Conservation (phyloP, 176 grass and related monocot genomes). For the Coix lacrymajobi region DNA sequence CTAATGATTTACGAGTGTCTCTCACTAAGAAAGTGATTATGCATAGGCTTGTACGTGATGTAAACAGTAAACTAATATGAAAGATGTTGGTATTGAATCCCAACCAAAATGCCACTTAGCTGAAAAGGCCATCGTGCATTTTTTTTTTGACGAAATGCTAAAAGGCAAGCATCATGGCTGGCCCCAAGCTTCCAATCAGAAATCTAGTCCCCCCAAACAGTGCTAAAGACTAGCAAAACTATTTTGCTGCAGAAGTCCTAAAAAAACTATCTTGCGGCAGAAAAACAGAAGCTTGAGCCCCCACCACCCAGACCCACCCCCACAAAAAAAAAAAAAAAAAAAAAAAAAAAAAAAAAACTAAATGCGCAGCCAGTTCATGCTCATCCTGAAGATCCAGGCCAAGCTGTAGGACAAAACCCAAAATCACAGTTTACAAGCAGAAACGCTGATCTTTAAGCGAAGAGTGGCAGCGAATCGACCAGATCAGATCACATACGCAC, state of each 20-base stretch:
- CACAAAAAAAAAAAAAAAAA: too few relatives aligned
- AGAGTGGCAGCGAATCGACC: background rate
- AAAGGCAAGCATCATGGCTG: constrained; percentile 18
- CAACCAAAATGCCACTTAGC: constrained; percentile 10
- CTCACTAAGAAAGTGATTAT: background rate
- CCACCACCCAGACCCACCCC: too few relatives aligned
- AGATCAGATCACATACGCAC: constrained; percentile 41
- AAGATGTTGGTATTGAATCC: background rate
- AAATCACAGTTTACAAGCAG: background rate
- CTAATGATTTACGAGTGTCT: background rate
- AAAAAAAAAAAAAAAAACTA: background rate
- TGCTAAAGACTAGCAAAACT: background rate
- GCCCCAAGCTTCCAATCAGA: constrained; percentile 25
- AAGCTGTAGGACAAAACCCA: background rate
- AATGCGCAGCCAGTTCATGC: background rate
- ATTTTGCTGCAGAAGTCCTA: background rate
- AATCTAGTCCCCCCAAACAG: background rate
- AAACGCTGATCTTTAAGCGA: constrained; percentile 12
- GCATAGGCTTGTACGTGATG: background rate
- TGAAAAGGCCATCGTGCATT: constrained; percentile 9
- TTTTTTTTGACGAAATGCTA: background rate
- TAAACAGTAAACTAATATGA: background rate
- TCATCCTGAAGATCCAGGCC: constrained; percentile 35
- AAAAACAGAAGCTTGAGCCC: background rate
- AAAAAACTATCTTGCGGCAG: background rate